Evolutionary conservation across 805 yeast species (phyloP), one percentile per base, ranked within the genome.

Genomic region (Metschnikowia lochheadii): DNA sequence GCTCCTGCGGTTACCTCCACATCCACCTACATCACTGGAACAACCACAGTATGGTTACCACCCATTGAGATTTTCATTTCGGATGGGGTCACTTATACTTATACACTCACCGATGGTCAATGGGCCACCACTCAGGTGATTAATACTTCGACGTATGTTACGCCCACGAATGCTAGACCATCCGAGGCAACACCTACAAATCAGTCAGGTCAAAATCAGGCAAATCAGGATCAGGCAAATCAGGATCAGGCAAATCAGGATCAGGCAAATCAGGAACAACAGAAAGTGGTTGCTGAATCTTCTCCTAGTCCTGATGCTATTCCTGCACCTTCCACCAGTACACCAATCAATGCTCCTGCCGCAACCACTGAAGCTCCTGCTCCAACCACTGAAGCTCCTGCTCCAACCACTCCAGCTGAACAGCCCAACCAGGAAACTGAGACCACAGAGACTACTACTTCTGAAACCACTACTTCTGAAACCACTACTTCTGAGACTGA

Each of bases 21-120:
- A 4, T 55, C 63, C 18, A 67, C 73, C 15, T 62, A 66, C 40
- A 68, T 72, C 32, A 77, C 81, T 0, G 81, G 78, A 39, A 76
- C 80, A 26, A 70, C 77, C 21, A 78, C 82, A 13, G 65, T 76
- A 17, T 68, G 70, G 55, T 67, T 78, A 51, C 83, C 84, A 23
- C 75, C 82, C 17, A 83, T 80, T 36, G 77, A 79, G 54, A 64
- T 80, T 15, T 67, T 78, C 40, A 72, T 80, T 46, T 78, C 81
- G 7, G 72, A 77, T 59, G 82, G 80, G 44, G 77, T 68, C 38
- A 76, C 81, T 36, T 78, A 71, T 56, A 80, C 84, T 14, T 59
- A 62, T 51, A 81, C 84, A 23, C 61, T 71, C 48, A 60, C 66
- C 41, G 49, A 50, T 6, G 68, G 64, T 20, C 65, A 62, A 32